phyloP scores from a whole-genome alignment of 495 filamentous ascomycete species.

The Penicillium daleae region DNA sequence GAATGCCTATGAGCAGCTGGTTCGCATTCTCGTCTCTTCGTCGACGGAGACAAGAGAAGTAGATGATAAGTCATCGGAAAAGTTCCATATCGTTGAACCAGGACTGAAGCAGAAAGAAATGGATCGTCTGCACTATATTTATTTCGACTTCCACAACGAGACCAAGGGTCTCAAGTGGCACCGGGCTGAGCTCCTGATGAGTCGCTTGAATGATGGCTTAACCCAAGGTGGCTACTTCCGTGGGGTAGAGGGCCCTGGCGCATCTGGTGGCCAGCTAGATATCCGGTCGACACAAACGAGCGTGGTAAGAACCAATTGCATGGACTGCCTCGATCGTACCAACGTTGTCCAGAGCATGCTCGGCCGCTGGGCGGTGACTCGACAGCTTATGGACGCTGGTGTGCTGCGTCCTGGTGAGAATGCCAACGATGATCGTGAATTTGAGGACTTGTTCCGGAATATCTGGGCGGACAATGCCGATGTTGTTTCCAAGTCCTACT shows the following conservation, averaged over 20 bases:
- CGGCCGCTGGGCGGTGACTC: constrained; percentile 81
- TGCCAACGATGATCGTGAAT: constrained; percentile 70
- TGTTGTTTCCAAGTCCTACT: constrained; percentile 87
- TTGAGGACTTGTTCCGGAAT: constrained; percentile 89
- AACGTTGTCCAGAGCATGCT: constrained; percentile 98
- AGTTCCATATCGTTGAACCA: constrained; percentile 77
- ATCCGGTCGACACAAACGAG: constrained; percentile 77
- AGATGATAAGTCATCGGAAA: constrained; percentile 67
- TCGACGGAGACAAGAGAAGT: constrained; percentile 64
- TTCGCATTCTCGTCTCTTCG: constrained; percentile 71
- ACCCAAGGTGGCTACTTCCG: constrained; percentile 87
- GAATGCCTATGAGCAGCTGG: constrained; percentile 86
- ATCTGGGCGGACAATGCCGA: constrained; percentile 99
- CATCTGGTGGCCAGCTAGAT: constrained; percentile 69
- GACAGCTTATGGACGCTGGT: constrained; percentile 81
- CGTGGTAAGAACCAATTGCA: constrained; percentile 96
- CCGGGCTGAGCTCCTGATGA: constrained; percentile 81
- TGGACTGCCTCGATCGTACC: constrained; percentile 98
- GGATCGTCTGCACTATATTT: constrained; percentile 89
- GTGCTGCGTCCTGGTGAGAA: constrained; percentile 71
- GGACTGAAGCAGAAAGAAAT: constrained; percentile 60
- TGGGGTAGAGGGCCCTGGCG: constrained; percentile 80
- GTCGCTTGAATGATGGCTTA: constrained; percentile 74
- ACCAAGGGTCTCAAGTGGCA: constrained; percentile 95
- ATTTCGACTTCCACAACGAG: constrained; percentile 98